phyloP scores from a whole-genome alignment of 2,329 filamentous ascomycete genomes.

The Ophiocordyceps robertsii region DNA sequence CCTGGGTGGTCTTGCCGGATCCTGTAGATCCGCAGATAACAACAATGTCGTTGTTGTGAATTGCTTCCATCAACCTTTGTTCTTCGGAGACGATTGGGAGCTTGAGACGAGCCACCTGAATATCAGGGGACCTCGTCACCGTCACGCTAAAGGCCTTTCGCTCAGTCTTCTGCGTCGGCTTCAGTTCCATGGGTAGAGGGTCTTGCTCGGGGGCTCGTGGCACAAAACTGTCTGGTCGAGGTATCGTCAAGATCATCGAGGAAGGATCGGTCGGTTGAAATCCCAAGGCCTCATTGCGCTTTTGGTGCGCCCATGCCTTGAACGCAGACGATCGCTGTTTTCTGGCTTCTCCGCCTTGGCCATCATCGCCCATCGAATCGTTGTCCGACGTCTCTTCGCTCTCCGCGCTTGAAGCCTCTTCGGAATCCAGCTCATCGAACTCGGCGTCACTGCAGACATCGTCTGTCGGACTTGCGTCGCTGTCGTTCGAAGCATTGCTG shows the following conservation, averaged over 20 bases:
- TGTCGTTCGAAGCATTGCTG: slow-evolving; percentile 9
- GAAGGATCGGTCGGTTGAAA: slow-evolving; percentile 33
- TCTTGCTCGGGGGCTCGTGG: slow-evolving; percentile 59
- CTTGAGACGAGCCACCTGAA: slow-evolving; percentile 65
- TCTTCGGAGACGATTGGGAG: slow-evolving; percentile 90
- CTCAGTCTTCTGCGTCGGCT: slow-evolving; percentile 42
- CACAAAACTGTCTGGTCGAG: slow-evolving; percentile 47
- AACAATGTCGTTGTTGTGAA: slow-evolving; percentile 80
- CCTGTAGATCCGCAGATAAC: slow-evolving; percentile 92
- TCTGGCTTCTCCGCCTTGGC: slow-evolving; percentile 11
- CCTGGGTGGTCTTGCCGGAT: slow-evolving; percentile 93
- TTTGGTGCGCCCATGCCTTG: slow-evolving; percentile 82
- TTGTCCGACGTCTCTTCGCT: slow-evolving; percentile 14
- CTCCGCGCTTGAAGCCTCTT: slow-evolving; percentile 18
- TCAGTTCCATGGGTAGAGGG: slow-evolving; percentile 52
- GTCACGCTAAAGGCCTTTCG: slow-evolving; percentile 67
- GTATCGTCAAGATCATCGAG: slow-evolving; percentile 34
- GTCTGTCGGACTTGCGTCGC: slow-evolving; percentile 8
- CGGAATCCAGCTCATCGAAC: slow-evolving; percentile 9
- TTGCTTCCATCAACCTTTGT: slow-evolving; percentile 95
- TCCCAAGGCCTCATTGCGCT: slow-evolving; percentile 73
- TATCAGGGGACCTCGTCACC: slow-evolving; percentile 54
- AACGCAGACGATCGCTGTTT: slow-evolving; percentile 50
- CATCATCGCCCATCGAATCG: slow-evolving; percentile 18
- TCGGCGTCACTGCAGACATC: slow-evolving; percentile 14